Evolutionary conservation across 1,139 yeast genomes (phyloP), one percentile per base, ranked within the genome.

Genomic region (Hyphopichia fennica): DNA sequence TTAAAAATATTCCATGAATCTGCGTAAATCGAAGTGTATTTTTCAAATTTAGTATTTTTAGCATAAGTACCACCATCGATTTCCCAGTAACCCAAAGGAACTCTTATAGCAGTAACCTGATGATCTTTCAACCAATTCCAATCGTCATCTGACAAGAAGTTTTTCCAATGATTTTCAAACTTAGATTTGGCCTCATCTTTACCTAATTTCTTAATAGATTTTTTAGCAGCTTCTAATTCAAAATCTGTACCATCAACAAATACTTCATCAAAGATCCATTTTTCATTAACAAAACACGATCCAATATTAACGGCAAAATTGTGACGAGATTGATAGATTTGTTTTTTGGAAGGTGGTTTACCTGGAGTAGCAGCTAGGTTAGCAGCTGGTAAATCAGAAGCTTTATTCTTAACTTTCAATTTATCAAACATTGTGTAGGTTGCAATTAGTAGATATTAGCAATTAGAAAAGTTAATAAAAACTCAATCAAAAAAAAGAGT

Each of bases 31-130:
- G 58, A 59, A 3, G 72, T 64, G 39, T 76, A 67, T 28, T 69
- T 62, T 14, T 66, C 81, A 59, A 88, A 93, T 23, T 82, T 80
- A 7, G 95, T 84, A 11, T 73, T 79, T 16, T 64, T 60, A 23
- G 86, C 65, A 57, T 71, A 84, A 13, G 54, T 52, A 1, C 87
- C 87, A n/a, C 84, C 84, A 38, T 70, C 77, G 10, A 90, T 79
- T 45, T 80, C 83, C 96, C 96, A 93, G 62, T 87, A 93, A 0
- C 98, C 98, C 50, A 93, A 65, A 4, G 99, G 98, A 8, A 91
- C 74, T 51, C 99, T 74, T 8, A 93, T 76, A 0, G 90, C 77
- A 15, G 87, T 89, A 16, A 88, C 88, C 7, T 85, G 84, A 39
- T 77, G 80, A 17, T 72, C 68, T 38, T 68, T 62, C 35, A 93